These are phyloP conservation scores for Jaltomata sinuosa DNA, from an alignment of 257 asterid genomes.

Conservation along the genomic window DNA sequence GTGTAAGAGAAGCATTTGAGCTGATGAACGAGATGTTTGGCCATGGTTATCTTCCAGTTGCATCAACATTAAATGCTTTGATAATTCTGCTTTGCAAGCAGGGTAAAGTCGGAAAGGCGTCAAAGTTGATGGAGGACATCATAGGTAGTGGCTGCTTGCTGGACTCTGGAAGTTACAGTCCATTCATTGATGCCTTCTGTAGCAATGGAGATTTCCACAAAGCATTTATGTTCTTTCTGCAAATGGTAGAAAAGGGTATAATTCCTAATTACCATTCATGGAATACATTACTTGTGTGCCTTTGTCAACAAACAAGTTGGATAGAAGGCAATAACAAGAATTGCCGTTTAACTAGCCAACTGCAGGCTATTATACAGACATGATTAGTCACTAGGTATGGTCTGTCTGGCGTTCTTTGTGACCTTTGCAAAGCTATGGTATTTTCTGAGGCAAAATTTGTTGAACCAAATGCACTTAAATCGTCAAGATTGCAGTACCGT, in stretches of 20 bases:
- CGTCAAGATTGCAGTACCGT: neutral
- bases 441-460: neutral
- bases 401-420: neutral
- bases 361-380: constrained; percentile 14
- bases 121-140: constrained; percentile 62
- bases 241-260: constrained; percentile 55
- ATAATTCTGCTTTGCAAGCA: constrained; percentile 46
- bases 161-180: constrained; percentile 48
- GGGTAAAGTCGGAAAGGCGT: constrained; percentile 40
- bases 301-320: constrained; percentile 10
- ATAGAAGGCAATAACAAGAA: constrained; percentile 14
- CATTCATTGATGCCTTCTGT: constrained; percentile 30
- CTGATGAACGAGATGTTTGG: constrained; percentile 49
- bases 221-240: constrained; percentile 29
- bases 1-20: constrained; percentile 53
- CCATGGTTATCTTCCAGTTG: constrained; percentile 35
- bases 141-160: constrained; percentile 36
- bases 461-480: neutral
- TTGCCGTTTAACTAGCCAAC: constrained; percentile 14
- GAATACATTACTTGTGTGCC: constrained; percentile 36
- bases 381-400: neutral
- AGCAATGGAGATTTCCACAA: constrained; percentile 36
- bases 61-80: constrained; percentile 44
- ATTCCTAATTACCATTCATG: constrained; percentile 40
- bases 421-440: neutral